phyloP scores from a whole-genome alignment of 2,329 filamentous ascomycete genomes.

The Exophiala spinifera region DNA sequence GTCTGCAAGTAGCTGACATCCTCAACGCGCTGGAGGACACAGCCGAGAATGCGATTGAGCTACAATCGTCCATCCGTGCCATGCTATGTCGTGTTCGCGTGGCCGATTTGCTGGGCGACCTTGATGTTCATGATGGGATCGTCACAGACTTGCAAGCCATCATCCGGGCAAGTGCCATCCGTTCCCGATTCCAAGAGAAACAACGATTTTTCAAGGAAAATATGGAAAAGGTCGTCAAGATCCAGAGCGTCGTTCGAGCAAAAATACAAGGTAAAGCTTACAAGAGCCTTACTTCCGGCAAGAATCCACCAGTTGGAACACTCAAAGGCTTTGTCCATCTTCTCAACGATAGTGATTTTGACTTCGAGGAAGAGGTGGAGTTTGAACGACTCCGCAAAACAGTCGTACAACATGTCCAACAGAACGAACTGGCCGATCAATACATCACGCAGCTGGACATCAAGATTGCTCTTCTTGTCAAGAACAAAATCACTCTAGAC shows the following conservation, averaged over 20 bases:
- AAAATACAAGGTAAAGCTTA: constrained; percentile 97
- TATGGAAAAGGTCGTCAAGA: constrained; percentile 98
- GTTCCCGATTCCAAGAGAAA: constrained; percentile 76
- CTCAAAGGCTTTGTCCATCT: constrained; percentile 98
- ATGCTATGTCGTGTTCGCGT: constrained; percentile 74
- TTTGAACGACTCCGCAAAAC: constrained; percentile 93
- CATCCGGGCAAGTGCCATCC: constrained; percentile 69
- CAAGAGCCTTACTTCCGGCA: constrained; percentile 91
- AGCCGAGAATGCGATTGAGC: constrained; percentile 61
- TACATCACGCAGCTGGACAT: constrained; percentile 98
- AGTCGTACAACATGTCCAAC: constrained; percentile 92
- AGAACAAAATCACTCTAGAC: constrained; percentile 98
- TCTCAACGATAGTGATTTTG: constrained; percentile 96
- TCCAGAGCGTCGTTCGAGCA: constrained; percentile 92
- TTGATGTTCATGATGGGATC: constrained; percentile 78
- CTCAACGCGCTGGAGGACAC: constrained; percentile 69
- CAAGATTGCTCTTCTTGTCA: constrained; percentile 95
- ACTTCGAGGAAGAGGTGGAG: constrained; percentile 98
- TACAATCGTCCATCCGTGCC: constrained; percentile 75
- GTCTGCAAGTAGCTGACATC: constrained; percentile 47
- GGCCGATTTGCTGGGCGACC: constrained; percentile 68
- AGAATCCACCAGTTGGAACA: constrained; percentile 93
- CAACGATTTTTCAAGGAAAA: constrained; percentile 87
- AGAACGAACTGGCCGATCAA: constrained; percentile 95
- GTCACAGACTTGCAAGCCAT: constrained; percentile 72